Percentiles rank a stretch among this genome's conserved stretches.
Evolutionary conservation across 1,284 basidiomycete species (phyloP).

Genomic region (Acaromyces ingoldii): DNA sequence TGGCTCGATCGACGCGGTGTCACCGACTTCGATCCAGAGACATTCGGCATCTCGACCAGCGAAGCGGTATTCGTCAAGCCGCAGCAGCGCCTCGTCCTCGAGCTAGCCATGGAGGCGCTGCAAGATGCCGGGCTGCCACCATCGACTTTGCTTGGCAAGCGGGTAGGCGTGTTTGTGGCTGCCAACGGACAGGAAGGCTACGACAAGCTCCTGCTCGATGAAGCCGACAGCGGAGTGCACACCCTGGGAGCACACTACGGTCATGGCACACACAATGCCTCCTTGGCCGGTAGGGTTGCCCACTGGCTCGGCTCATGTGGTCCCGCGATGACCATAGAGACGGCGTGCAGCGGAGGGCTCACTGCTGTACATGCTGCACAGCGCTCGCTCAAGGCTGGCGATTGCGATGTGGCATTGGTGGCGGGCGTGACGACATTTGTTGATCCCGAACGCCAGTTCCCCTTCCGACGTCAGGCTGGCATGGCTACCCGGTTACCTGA

Average conservation of each 20-base stretch:
- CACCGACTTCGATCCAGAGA: constrained; percentile 14
- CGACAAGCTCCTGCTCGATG: no score
- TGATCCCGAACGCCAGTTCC: no score
- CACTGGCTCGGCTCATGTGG: constrained; percentile 20
- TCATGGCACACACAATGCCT: constrained; percentile 10
- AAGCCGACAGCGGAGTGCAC: constrained; percentile 6
- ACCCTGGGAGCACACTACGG: no score
- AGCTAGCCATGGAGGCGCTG: constrained; percentile 14
- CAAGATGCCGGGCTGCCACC: constrained; percentile 19
- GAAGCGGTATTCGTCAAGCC: constrained; percentile 13
- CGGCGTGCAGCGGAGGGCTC: constrained; percentile 18
- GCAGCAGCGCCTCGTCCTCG: constrained; percentile 13
- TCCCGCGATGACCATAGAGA: constrained; percentile 18
- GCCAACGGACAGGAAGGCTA: no score
- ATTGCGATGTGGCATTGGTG: constrained; percentile 21
- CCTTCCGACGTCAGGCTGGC: no score
- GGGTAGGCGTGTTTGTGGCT: constrained; percentile 19
- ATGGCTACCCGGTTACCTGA: no score
- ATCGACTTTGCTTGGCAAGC: constrained; percentile 16
- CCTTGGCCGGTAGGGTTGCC: constrained; percentile 18
- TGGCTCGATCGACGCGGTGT: no score
- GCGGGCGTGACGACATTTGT: constrained; percentile 16
- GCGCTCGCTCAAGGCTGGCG: constrained; percentile 11
- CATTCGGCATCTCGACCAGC: constrained; percentile 18
- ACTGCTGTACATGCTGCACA: constrained; percentile 19